Base-by-base conservation (phyloP, 768 basidiomycete genomes). In the Naganishia vaughanmartiniae region DNA sequence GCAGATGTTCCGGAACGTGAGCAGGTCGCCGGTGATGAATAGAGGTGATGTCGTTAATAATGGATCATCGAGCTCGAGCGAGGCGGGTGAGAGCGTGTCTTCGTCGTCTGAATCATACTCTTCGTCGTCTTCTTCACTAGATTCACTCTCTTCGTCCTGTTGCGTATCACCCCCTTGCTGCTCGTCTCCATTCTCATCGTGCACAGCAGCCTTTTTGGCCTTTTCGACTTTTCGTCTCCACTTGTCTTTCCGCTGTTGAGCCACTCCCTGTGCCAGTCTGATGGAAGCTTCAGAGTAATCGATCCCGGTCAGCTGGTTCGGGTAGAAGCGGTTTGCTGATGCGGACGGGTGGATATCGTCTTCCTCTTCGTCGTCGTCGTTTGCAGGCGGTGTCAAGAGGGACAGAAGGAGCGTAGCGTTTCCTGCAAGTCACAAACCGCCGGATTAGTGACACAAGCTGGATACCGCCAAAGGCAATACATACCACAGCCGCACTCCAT, bases 201-300 rank as follows among this genome's bases (percentile, higher is more conserved):
- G 67, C 45, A 54, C 45, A n/a, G 72, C 60, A 4, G n/a, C 69
- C n/a, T 72, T 74, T 11, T 71, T 70, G 24, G 60, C 55, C 33
- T 45, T 46, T 53, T 46, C 34, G 0, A 57, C 30, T 11, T 76
- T 45, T 4, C 63, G 36, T 46, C 72, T 63, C 60, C 60, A 63
- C 42, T 26, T 31, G 36, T 63, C 60, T 45, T 42, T 69, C 36
- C 74, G 56, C 9, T 76, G 70, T 15, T 71, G 26, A 2, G 54
- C 33, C 31, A 77, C 78, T 42, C 83, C 79, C 33, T 71, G 42
- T 0, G 81, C 79, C 17, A 84, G 76, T 11, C 73, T 66, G 42
- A 81, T 78, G 15, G 82, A 80, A 12, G 72, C 72, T 31, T 77
- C 72, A 11, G 80, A 82, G 67, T 84, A 84, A 73, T 84, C 83